A percentile compares a stretch with the other conserved stretches of the same genome.
Conservation (phyloP, 2,329 filamentous ascomycete species). For the Aspergillus carbonarius region DNA sequence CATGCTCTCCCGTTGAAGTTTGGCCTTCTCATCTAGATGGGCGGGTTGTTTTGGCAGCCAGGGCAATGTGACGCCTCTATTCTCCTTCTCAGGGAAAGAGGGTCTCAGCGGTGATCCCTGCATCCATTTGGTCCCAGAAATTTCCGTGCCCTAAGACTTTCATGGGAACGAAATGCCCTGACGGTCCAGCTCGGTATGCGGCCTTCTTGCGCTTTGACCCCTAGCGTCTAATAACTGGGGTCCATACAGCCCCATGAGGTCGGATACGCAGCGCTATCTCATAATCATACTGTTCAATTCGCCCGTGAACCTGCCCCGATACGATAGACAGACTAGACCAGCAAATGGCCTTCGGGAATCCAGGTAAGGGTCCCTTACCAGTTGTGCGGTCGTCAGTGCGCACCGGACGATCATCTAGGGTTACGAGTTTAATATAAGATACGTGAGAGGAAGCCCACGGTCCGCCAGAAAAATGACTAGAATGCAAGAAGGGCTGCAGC, state of each 20-base stretch:
- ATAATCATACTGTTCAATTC: neutral
- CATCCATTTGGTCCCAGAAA: neutral
- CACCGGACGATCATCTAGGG: neutral
- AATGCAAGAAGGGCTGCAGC: neutral
- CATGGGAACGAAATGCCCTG: neutral
- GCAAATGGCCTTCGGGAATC: neutral
- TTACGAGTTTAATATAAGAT: neutral
- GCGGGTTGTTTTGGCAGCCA: neutral
- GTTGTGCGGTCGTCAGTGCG: neutral
- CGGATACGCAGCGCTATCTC: neutral
- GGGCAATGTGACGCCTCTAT: neutral
- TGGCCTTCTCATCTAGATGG: neutral
- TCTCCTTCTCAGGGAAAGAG: neutral
- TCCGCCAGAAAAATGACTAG: neutral
- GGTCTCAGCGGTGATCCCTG: slow-evolving; percentile 1
- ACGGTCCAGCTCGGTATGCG: neutral
- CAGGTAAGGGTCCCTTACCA: neutral
- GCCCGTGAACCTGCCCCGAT: neutral
- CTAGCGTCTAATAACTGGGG: neutral
- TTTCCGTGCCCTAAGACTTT: neutral
- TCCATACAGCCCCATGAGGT: neutral
- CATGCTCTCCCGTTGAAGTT: neutral
- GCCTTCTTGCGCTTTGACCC: slow-evolving; percentile 1
- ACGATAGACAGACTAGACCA: neutral
- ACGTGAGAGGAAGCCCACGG: neutral